Evolutionary conservation across 2,329 filamentous ascomycete genomes (phyloP), one percentile per base, ranked within the genome.

Genomic region (Phyllachora maydis): DNA sequence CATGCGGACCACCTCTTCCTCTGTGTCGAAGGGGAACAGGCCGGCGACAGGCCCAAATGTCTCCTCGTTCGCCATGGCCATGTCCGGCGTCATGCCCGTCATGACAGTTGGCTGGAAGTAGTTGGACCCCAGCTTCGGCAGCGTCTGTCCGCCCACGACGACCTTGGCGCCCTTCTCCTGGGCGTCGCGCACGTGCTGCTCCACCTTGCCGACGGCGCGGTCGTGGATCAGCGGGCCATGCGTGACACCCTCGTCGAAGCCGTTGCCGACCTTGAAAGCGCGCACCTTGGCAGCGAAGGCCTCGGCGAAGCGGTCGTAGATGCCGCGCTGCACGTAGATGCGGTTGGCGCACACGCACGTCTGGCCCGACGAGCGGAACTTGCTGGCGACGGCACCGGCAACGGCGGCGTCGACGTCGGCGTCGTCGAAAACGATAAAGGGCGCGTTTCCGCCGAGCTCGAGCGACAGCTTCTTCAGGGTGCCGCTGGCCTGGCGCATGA

Each of bases 351-450:
- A 83, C 12, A 95, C 83, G 46, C 88, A 98, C 0, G 88, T 95
- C 57, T 98, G 88, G 17, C 88, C 88, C 0, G 79, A 90, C 18
- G 74, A 81, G 26, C 88, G 75, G 66, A 95, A 95, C 48, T 95
- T 98, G 39, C 68, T 83, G 13, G 71, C 55, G 25, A 95, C 65
- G 22, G 82, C 82, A 14, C 83, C 85, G 0, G 67, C 54, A 1
- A 95, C 81, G 3, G 88, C 88, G 4, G 57, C 53, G 28, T 93
- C 83, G 11, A 95, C 52, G 41, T 95, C 79, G 11, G 85, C 78
- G 40, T 95, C 85, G 40, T 95, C 82, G 41, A 95, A 95, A 16
- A 95, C 81, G 34, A 95, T 93, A 44, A 93, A 91, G 2, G 85
- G 85, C 0, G 85, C 78, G 45, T 95, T 95, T 22, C 85, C 88